Conservation (phyloP, 345 rosid genomes). For the Excoecaria cochinchinensis region DNA sequence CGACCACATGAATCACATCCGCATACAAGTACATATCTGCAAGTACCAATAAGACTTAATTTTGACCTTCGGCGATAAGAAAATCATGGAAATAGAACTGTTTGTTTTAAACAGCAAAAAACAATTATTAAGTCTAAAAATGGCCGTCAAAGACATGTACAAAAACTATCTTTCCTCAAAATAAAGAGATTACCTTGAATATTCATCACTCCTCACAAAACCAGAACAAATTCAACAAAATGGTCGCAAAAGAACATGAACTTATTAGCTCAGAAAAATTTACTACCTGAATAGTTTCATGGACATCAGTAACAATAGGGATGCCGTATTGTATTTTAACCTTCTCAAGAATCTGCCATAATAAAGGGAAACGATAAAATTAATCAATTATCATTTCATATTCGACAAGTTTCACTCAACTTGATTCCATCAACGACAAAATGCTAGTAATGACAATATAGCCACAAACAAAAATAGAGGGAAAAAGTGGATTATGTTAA, state of each 20-base stretch:
- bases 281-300: constrained; percentile 75
- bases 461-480: not conserved
- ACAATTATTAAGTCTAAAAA: not conserved
- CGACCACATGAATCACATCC: not conserved
- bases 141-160: not conserved
- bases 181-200: not conserved
- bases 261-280: constrained; percentile 3
- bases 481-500: not conserved
- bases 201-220: too few species aligned
- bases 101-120: not conserved
- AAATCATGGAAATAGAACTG: not conserved
- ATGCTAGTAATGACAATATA: not conserved
- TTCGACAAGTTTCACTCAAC: not conserved
- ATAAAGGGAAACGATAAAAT: constrained; percentile 12
- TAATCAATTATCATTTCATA: not conserved
- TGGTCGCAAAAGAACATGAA: not conserved
- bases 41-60: not conserved
- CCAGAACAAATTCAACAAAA: not conserved
- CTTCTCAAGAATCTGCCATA: constrained; percentile 88
- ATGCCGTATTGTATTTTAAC: constrained; percentile 82
- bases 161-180: not conserved
- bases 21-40: not conserved
- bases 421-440: not conserved
- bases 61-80: not conserved
- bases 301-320: constrained; percentile 93